These are phyloP conservation scores for Termitomyces sp. DNA, from an alignment of 768 basidiomycete species.

Conservation along the genomic window DNA sequence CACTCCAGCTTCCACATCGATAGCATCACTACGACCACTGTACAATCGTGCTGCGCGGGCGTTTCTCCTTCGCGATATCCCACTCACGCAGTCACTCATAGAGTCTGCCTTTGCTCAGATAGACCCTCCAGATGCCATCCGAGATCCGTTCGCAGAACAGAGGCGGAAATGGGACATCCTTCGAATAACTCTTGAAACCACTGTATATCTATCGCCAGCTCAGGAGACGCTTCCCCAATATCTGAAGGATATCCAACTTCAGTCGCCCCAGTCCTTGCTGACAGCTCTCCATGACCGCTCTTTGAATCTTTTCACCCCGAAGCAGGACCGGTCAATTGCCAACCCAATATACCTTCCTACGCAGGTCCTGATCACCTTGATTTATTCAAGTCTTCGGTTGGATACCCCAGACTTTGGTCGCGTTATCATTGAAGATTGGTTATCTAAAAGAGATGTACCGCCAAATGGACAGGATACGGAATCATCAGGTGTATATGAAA, in stretches of 20 bases:
- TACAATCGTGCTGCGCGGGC: slow-evolving; percentile 76
- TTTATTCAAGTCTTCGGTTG: slow-evolving; percentile 65
- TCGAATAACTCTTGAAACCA: slow-evolving; percentile 77
- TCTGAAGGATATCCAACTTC: slow-evolving; percentile 46
- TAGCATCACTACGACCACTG: slow-evolving; percentile 58
- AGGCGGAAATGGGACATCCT: slow-evolving; percentile 87
- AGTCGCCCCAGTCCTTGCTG: slow-evolving; percentile 57
- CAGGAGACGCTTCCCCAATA: slow-evolving; percentile 42
- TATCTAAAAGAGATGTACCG: slow-evolving; percentile 49
- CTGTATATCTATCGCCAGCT: slow-evolving; percentile 59
- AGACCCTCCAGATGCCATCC: slow-evolving; percentile 27
- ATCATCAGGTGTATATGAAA: slow-evolving; percentile 54
- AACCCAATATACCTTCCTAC: slow-evolving; percentile 59
- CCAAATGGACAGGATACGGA: slow-evolving; percentile 14
- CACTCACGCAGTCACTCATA: slow-evolving; percentile 61
- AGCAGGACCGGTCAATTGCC: slow-evolving; percentile 28
- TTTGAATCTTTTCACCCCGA: slow-evolving; percentile 61
- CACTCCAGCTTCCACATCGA: slow-evolving; percentile 24
- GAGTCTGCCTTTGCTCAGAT: slow-evolving; percentile 65
- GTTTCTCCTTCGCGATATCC: slow-evolving; percentile 69
- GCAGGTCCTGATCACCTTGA: slow-evolving; percentile 64
- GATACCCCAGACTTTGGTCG: slow-evolving; percentile 33
- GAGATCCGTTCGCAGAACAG: slow-evolving; percentile 43
- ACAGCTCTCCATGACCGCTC: slow-evolving; percentile 59
- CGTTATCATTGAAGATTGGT: slow-evolving; percentile 46